Evolutionary conservation across 306 rosid genomes (phyloP), one percentile per base, ranked within the genome.

Genomic region (Begonia fuchsioides): DNA sequence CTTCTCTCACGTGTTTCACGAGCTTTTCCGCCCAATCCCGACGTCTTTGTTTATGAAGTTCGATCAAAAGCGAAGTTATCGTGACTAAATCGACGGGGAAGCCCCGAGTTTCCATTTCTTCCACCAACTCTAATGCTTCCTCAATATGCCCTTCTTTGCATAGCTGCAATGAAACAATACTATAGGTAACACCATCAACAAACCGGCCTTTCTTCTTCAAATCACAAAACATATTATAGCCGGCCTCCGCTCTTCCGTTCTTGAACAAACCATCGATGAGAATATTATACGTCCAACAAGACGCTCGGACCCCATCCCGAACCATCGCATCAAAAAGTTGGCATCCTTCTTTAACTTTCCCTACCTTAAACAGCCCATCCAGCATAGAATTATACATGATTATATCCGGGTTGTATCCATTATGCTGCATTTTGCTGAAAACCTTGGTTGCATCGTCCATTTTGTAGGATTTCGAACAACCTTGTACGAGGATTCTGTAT

Each of bases 101-200:
- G 38, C 93, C 90, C 55, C 93, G 62, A 57, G 53, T 66, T 81
- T 90, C 97, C 97, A 90, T 90, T 71, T 90, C 97, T 58, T 84
- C 95, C 53, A 81, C 83, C 80, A 73, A 67, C 46, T 47, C 44
- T 3, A 84, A 61, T 2, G 93, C 93, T 70, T 74, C 87, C 74
- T 76, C 84, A 16, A 90, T 68, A 56, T 64, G 61, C 45, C 82
- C 87, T 71, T 78, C 97, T 72, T 55, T 84, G 47, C 93, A 76
- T 60, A 79, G 84, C 14, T 78, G 95, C 67, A 72, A 54, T 53
- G 76, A 78, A 63, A 84, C 61, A 60, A 81, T 84, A 70, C 95
- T 88, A 62, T 76, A 90, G 13, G 82, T 81, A 52, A 90, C 64
- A 53, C 77, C 80, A 58, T 84, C 95, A 15, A 90, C 90, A 61